phyloP scores from a whole-genome alignment of 2,329 filamentous ascomycete species.

The Botryotinia calthae region DNA sequence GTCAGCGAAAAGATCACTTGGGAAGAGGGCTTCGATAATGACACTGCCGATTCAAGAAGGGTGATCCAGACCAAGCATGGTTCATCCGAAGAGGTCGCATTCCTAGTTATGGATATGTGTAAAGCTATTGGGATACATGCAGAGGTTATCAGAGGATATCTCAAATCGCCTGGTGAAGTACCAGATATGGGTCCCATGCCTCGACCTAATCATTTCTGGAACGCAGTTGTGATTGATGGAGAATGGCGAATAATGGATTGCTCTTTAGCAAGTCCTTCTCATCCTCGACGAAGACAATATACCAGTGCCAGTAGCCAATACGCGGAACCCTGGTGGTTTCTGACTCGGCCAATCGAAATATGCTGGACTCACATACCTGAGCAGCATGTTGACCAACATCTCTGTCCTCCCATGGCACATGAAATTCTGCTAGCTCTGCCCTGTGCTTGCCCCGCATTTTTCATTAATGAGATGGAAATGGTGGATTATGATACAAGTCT shows the following conservation, averaged over 20 bases:
- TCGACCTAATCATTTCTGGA: constrained; percentile 97
- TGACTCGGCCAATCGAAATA: constrained; percentile 81
- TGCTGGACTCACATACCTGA: constrained; percentile 96
- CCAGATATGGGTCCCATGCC: constrained; percentile 78
- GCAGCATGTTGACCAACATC: constrained; percentile 83
- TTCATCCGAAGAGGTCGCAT: constrained; percentile 85
- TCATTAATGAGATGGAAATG: constrained; percentile 77
- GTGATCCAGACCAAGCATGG: constrained; percentile 82
- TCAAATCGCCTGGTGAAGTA: constrained; percentile 84
- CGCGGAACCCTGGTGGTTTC: constrained; percentile 90
- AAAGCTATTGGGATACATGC: constrained; percentile 81
- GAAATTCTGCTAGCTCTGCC: constrained; percentile 85
- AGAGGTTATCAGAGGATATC: constrained; percentile 83
- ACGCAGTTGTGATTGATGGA: constrained; percentile 84
- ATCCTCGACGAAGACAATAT: constrained; percentile 75
- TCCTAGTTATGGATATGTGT: constrained; percentile 91
- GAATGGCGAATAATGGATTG: constrained; percentile 98
- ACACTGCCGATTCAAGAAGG: constrained; percentile 69
- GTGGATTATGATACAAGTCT: constrained; percentile 88
- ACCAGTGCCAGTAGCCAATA: constrained; percentile 66
- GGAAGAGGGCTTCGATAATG: constrained; percentile 92
- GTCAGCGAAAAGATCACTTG: constrained; percentile 90
- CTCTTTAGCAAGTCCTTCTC: constrained; percentile 85
- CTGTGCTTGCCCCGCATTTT: constrained; percentile 81
- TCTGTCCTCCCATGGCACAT: constrained; percentile 82